Evolutionary conservation across 1,284 basidiomycete species (phyloP).

Genomic region (Sanghuangporus sanghuang): DNA sequence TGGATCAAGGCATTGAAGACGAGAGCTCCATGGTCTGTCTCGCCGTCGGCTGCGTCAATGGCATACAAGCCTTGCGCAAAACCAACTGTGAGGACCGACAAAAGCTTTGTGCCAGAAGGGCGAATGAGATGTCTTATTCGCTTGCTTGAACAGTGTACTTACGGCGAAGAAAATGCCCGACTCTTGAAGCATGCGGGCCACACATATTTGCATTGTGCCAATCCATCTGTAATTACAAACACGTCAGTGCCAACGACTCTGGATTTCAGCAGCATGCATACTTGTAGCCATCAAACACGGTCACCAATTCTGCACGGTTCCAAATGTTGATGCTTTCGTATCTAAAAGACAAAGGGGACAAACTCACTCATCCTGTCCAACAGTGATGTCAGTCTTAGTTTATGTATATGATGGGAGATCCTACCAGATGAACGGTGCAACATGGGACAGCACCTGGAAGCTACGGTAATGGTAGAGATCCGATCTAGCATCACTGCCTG

Average conservation of each 20-base stretch:
- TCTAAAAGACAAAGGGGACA: background rate
- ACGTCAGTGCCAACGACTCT: background rate
- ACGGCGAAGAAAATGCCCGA: constrained; percentile 91
- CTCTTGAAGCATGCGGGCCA: constrained; percentile 87
- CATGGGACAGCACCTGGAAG: constrained; percentile 85
- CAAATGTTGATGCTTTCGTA: background rate
- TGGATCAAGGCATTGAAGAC: constrained; percentile 77
- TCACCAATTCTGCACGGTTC: constrained; percentile 57
- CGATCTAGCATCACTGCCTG: constrained; percentile 30
- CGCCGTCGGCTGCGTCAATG: constrained; percentile 86
- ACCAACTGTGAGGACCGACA: constrained; percentile 78
- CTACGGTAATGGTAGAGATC: constrained; percentile 54
- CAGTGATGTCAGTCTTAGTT: background rate
- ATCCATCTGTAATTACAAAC: constrained; percentile 47
- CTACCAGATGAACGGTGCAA: constrained; percentile 81
- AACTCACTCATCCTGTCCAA: constrained; percentile 70
- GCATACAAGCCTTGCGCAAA: constrained; percentile 87
- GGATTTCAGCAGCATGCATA: constrained; percentile 28
- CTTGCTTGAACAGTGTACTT: constrained; percentile 23
- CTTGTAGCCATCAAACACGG: constrained; percentile 80
- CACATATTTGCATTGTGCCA: constrained; percentile 83
- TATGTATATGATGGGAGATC: constrained; percentile 22
- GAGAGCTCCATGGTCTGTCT: constrained; percentile 47
- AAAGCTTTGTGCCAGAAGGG: constrained; percentile 40
- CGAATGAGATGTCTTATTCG: constrained; percentile 14